phyloP scores from a whole-genome alignment of 805 yeast genomes.

The Metschnikowia lochheadii region DNA sequence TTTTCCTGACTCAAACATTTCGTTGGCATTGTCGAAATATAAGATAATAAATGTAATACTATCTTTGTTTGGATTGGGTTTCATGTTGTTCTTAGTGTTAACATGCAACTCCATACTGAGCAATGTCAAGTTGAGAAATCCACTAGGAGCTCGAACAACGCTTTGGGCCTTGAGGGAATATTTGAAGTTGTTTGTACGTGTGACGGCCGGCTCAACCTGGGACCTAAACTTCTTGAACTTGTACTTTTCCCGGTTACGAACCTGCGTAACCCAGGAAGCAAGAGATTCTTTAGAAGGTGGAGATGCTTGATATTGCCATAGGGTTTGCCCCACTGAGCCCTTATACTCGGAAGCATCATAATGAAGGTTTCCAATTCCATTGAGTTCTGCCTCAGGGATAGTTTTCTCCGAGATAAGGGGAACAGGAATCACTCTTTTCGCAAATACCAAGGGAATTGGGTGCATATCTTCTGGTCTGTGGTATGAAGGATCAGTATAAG shows the following conservation, averaged over 20 bases:
- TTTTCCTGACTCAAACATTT: slow-evolving; percentile 13
- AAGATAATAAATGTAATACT: slow-evolving; percentile 59
- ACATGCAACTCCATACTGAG: slow-evolving; percentile 68
- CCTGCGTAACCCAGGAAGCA: slow-evolving; percentile 25
- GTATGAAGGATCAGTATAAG: slow-evolving; percentile 63
- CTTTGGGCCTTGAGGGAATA: slow-evolving; percentile 35
- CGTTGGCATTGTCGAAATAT: slow-evolving; percentile 45
- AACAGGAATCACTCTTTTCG: slow-evolving; percentile 58
- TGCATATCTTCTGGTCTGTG: slow-evolving; percentile 50
- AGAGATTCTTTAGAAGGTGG: slow-evolving; percentile 50
- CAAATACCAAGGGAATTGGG: slow-evolving; percentile 56
- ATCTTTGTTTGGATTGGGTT: slow-evolving; percentile 68
- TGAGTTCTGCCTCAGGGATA: neutral
- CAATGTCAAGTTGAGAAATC: slow-evolving; percentile 49
- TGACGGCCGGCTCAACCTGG: slow-evolving; percentile 47
- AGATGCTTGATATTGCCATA: slow-evolving; percentile 43
- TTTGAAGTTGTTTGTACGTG: slow-evolving; percentile 37
- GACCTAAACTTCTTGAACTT: slow-evolving; percentile 31
- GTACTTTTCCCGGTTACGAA: slow-evolving; percentile 11
- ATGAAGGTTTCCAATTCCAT: neutral
- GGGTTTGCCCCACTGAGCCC: neutral
- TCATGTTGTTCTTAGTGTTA: slow-evolving; percentile 40
- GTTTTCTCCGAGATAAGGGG: slow-evolving; percentile 28
- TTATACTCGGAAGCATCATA: neutral
- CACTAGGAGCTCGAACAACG: slow-evolving; percentile 34